Conservation (phyloP, 768 basidiomycete species). For the Pleurotus ostreatus region DNA sequence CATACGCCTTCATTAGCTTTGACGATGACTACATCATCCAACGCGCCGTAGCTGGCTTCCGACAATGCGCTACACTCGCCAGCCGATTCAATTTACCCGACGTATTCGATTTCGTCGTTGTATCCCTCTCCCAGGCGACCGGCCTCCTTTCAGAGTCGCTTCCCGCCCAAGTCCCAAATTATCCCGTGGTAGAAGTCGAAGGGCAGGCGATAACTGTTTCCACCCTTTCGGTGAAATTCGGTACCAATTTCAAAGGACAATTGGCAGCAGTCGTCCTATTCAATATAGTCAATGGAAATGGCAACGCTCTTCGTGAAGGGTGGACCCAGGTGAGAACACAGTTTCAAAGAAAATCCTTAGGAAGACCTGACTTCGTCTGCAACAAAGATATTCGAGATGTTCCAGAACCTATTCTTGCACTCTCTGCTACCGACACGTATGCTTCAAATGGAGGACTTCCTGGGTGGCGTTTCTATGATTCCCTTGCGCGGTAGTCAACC, state of each 20-base stretch:
- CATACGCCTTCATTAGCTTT: slow-evolving; percentile 93
- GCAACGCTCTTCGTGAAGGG: slow-evolving; percentile 88
- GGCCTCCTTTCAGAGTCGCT: slow-evolving; percentile 75
- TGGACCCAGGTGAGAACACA: slow-evolving; percentile 73
- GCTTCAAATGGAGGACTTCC: slow-evolving; percentile 97
- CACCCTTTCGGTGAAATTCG: slow-evolving; percentile 87
- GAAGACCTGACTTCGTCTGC: slow-evolving; percentile 2
- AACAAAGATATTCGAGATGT: slow-evolving; percentile 93
- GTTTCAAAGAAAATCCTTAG: background rate
- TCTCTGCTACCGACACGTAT: slow-evolving; percentile 86
- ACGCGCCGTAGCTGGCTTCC: slow-evolving; percentile 91
- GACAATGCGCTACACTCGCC: slow-evolving; percentile 93
- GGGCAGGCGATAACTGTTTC: slow-evolving; percentile 89
- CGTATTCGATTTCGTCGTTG: slow-evolving; percentile 95
- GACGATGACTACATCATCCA: slow-evolving; percentile 98
- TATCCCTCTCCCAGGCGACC: slow-evolving; percentile 89
- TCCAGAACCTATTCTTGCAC: slow-evolving; percentile 92
- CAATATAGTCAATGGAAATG: slow-evolving; percentile 96
- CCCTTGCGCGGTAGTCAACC: slow-evolving; percentile 78
- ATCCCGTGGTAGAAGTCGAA: slow-evolving; percentile 87
- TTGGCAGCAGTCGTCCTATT: slow-evolving; percentile 96
- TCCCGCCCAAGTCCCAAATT: slow-evolving; percentile 70
- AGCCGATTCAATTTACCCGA: slow-evolving; percentile 86
- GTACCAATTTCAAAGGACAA: slow-evolving; percentile 92
- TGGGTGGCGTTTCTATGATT: slow-evolving; percentile 91